Percentiles rank a stretch among this genome's conserved stretches.
Evolutionary conservation across 2,329 filamentous ascomycete species (phyloP).

Genomic region (Lachnellula arida): DNA sequence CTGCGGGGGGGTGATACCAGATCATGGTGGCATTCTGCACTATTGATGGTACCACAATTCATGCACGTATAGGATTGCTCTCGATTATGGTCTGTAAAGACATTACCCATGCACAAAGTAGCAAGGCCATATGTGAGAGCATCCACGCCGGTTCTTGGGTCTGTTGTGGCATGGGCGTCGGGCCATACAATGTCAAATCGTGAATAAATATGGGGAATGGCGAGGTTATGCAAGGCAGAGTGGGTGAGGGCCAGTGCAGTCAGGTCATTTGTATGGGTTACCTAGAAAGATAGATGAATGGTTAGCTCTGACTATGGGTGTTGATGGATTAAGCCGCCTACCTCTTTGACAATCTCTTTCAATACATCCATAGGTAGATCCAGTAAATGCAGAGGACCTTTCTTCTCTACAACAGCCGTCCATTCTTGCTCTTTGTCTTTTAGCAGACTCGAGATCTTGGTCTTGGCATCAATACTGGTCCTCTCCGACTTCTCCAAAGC

Average conservation of each 20-base stretch:
- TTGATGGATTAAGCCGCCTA: slow-evolving; percentile 33
- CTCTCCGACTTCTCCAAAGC: slow-evolving; percentile 20
- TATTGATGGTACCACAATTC: slow-evolving; percentile 30
- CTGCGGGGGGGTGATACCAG: slow-evolving; percentile 11
- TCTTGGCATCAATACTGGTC: slow-evolving; percentile 22
- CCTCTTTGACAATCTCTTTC: slow-evolving; percentile 75
- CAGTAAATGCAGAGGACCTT: slow-evolving; percentile 59
- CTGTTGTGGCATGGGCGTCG: slow-evolving; percentile 58
- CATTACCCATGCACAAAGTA: slow-evolving; percentile 70
- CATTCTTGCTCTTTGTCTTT: slow-evolving; percentile 62
- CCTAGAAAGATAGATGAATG: slow-evolving; percentile 40
- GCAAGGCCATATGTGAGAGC: slow-evolving; percentile 78
- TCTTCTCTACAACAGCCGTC: slow-evolving; percentile 56
- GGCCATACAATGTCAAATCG: slow-evolving; percentile 89
- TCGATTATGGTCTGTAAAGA: slow-evolving; percentile 38
- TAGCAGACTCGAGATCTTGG: slow-evolving; percentile 39
- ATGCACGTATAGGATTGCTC: slow-evolving; percentile 27
- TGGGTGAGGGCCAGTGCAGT: slow-evolving; percentile 73
- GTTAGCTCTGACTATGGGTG: neutral
- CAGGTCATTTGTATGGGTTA: slow-evolving; percentile 77
- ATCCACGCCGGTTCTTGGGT: slow-evolving; percentile 70
- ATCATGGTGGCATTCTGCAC: slow-evolving; percentile 23
- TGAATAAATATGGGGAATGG: slow-evolving; percentile 76
- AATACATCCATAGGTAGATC: slow-evolving; percentile 76
- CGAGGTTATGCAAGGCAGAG: slow-evolving; percentile 69